phyloP scores from a whole-genome alignment of 2,329 filamentous ascomycete genomes.

The Cytospora schulzeri region DNA sequence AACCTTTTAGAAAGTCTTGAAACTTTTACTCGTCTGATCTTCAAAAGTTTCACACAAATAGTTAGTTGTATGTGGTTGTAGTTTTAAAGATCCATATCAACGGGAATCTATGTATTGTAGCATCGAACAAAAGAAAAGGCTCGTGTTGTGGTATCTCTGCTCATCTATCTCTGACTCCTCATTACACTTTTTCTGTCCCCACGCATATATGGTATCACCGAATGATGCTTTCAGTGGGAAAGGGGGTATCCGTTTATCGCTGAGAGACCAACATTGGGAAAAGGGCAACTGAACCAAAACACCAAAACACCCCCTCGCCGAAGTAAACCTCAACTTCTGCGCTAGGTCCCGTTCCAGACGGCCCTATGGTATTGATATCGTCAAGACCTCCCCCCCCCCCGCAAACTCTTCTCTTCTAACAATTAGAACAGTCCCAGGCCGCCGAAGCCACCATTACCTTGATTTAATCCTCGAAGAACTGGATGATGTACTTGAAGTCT shows the following conservation, averaged over 20 bases:
- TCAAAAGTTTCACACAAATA: no score
- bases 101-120: not conserved
- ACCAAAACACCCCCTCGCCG: not conserved
- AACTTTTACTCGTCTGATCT: no score
- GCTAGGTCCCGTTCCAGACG: conserved; percentile 14
- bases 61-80: not conserved
- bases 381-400: not conserved
- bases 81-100: not conserved
- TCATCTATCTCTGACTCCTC: conserved; percentile 4
- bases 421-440: no score
- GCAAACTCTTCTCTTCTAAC: not conserved
- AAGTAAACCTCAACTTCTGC: not conserved
- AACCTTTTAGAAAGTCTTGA: no score
- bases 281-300: not conserved
- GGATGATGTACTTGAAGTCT: conserved; percentile 82
- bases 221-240: not conserved
- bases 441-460: no score
- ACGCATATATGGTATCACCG: not conserved
- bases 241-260: not conserved
- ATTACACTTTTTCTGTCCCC: conserved; percentile 6
- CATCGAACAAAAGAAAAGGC: not conserved
- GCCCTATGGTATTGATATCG: conserved; percentile 1
- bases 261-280: not conserved
- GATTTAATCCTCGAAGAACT: conserved; percentile 75
- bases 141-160: conserved; percentile 8